A percentile compares a stretch with the other conserved stretches of the same genome.
Evolutionary conservation across 305 asterid genomes (phyloP).

Genomic region (Plantago rigida): DNA sequence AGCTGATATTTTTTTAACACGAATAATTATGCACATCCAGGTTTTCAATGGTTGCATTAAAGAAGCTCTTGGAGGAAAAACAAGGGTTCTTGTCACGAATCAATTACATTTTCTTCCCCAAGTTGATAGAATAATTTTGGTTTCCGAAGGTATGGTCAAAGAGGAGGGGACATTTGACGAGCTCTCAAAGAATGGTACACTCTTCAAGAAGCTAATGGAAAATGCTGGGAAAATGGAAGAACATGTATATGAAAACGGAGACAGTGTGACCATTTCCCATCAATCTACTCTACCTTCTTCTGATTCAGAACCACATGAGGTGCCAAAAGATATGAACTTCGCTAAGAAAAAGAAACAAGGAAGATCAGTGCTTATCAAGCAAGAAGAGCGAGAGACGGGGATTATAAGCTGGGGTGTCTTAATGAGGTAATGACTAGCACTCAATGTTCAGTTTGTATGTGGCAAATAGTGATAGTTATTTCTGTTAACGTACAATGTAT

Average conservation of each 20-base stretch:
- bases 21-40: slow-evolving; percentile 35
- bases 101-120: slow-evolving; percentile 87
- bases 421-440: slow-evolving; percentile 41
- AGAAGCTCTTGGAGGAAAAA: slow-evolving; percentile 67
- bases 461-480: neutral
- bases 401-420: slow-evolving; percentile 78
- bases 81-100: slow-evolving; percentile 82
- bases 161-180: slow-evolving; percentile 94
- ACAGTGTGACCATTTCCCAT: slow-evolving; percentile 26
- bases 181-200: slow-evolving; percentile 61
- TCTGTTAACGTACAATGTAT: too few relatives aligned
- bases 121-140: slow-evolving; percentile 64
- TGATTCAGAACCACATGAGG: slow-evolving; percentile 27
- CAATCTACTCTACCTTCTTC: slow-evolving; percentile 32
- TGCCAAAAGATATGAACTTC: slow-evolving; percentile 35
- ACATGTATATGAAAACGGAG: slow-evolving; percentile 44
- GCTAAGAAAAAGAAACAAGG: slow-evolving; percentile 47
- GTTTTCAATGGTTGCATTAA: slow-evolving; percentile 69
- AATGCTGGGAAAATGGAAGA: slow-evolving; percentile 88
- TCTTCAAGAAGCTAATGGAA: slow-evolving; percentile 81
- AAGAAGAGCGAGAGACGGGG: slow-evolving; percentile 93
- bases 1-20: slow-evolving; percentile 23
- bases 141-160: slow-evolving; percentile 71
- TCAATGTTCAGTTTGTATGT: slow-evolving; percentile 16
- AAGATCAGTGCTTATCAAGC: slow-evolving; percentile 73